Conservation (phyloP, 2,329 filamentous ascomycete genomes). For the Epichloe typhina region DNA sequence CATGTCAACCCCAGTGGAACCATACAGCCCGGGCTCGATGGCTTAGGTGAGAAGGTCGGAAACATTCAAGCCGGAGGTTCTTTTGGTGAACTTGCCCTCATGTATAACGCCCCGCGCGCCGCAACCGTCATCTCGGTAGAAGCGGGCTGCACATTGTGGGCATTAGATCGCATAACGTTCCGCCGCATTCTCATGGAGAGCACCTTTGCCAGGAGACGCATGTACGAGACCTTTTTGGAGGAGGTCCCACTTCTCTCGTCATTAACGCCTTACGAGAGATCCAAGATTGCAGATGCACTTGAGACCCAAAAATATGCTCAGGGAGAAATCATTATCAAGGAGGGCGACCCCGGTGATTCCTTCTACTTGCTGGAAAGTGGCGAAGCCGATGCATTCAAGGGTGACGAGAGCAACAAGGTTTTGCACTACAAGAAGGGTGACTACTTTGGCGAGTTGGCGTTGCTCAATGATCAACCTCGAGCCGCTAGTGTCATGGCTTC, state of each 20-base stretch:
- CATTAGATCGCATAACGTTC: slow-evolving; percentile 89
- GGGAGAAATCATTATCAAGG: slow-evolving; percentile 72
- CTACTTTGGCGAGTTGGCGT: slow-evolving; percentile 90
- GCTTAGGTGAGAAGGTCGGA: slow-evolving; percentile 71
- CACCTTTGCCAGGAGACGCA: slow-evolving; percentile 85
- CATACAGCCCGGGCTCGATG: slow-evolving; percentile 66
- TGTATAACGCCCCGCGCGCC: slow-evolving; percentile 96
- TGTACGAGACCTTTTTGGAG: slow-evolving; percentile 95
- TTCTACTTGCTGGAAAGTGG: slow-evolving; percentile 88
- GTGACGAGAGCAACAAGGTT: slow-evolving; percentile 55
- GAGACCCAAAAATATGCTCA: slow-evolving; percentile 77
- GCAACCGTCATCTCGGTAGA: slow-evolving; percentile 84
- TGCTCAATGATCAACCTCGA: slow-evolving; percentile 86
- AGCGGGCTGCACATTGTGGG: slow-evolving; percentile 72
- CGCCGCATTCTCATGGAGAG: slow-evolving; percentile 97
- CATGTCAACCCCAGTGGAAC: slow-evolving; percentile 71
- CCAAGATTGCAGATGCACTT: slow-evolving; percentile 93
- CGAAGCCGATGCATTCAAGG: slow-evolving; percentile 75
- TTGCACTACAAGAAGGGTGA: slow-evolving; percentile 82
- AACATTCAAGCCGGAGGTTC: slow-evolving; percentile 78
- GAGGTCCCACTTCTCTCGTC: slow-evolving; percentile 77
- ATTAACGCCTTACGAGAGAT: slow-evolving; percentile 82
- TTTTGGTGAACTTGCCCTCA: slow-evolving; percentile 91
- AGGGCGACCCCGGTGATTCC: slow-evolving; percentile 81
- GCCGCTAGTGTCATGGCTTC: slow-evolving; percentile 77